Evolutionary conservation across 2,329 filamentous ascomycete genomes (phyloP), one percentile per base, ranked within the genome.

Genomic region (Ophiostoma fasciatum): DNA sequence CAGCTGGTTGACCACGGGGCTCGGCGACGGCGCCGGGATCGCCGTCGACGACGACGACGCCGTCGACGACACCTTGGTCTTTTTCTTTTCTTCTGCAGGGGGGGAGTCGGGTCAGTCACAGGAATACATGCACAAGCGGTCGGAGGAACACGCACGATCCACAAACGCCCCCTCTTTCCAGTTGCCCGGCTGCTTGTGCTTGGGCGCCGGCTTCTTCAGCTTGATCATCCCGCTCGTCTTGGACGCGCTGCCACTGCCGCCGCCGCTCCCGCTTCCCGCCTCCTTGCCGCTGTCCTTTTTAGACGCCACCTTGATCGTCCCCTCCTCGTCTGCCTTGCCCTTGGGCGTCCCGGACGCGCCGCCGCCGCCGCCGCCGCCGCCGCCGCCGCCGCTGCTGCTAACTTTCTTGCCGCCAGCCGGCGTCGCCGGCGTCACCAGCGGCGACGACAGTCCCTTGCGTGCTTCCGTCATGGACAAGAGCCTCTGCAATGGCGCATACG

Each of bases 161-260:
- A 72, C 58, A 31, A 78, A 62, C 45, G 63, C 71, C n/a, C 68
- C 69, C 46, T 81, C 77, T 47, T 69, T 71, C 78, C 78, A 82
- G 48, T 79, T 81, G 18, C 78, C 78, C 5, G 75, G 69, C 47
- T 78, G 75, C 38, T 59, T 71, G 38, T 74, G 64, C 52, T 76
- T 80, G 1, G 74, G 72, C 1, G 64, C 56, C 2, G 64, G 55
- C 47, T 72, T 78, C 56, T 75, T 82, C 17, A 82, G 51, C 48
- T 76, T 78, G 36, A 78, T 64, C 6, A 57, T 55, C 26, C 64
- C 68, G 30, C 61, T 63, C 4, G 55, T 42, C 40, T 55, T 58
- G 4, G 38, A 13, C 7, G 36, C 15, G 13, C 25, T 15, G 14
- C 29, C 18, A 13, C 17, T 26, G 25, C 22, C 21, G 15, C 26